Base-by-base conservation (phyloP, 1,284 basidiomycete genomes). In the Puccinia triticina region DNA sequence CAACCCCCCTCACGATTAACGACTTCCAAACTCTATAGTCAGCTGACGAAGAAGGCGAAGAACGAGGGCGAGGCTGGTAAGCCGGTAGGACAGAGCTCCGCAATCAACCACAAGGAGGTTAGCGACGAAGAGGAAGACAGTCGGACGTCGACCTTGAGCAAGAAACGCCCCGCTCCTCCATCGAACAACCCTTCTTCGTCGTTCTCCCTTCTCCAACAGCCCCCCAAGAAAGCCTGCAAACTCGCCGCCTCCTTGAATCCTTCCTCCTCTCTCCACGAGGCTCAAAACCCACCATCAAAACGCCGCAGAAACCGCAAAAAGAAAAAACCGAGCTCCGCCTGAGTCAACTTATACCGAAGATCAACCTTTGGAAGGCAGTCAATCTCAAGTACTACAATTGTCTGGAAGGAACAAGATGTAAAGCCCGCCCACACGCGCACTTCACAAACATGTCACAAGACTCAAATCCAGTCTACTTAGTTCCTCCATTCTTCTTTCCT, bases 101-200 rank as follows among this genome's bases (percentile, higher is more conserved):
- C 40, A 5, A n/a, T 34, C 34, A 26, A 69, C 46, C 43, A 29
- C 14, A 29, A 12, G 18, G 43, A 48, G 12, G 43, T 50, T 43
- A 50, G 32, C 16, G 69, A 71, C 16, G 69, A 71, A 21, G 69
- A 66, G 10, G 64, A 71, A 50, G 69, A 71, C n/a, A 71, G 69
- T 71, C 69, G 69, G 14, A 50, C 69, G 18, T 26, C 43, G 4
- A 71, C 69, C 14, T 12, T 71, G 7, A 40, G 29, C 12, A 71
- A 50, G 46, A 71, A 71, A 50, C 69, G 69, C 7, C n/a, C n/a
- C 0, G 48, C 29, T 29, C 55, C 55, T 7, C 12, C 61, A 40
- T 7, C 43, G 3, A 48, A 5, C 43, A 18, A 10, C 29, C 43
- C 2, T 5, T 71, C 43, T 1, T 71, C 69, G 2, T 71, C 69